These are phyloP conservation scores for Sporothrix euskadiensis DNA, from an alignment of 2,329 filamentous ascomycete genomes.

Conservation along the genomic window DNA sequence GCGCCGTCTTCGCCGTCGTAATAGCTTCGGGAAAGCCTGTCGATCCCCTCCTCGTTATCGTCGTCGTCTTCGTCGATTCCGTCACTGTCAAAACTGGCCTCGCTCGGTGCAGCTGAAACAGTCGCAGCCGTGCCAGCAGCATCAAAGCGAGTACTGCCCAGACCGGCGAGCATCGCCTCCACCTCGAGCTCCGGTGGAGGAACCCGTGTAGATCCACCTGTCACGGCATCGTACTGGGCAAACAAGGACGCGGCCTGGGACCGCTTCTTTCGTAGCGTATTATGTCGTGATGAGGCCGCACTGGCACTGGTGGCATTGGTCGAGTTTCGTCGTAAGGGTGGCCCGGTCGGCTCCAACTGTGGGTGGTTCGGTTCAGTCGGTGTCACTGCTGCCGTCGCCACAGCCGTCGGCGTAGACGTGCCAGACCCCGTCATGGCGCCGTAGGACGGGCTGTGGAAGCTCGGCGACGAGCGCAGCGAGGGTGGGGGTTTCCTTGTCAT, in stretches of 20 bases:
- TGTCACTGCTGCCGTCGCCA: background rate
- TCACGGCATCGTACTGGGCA: conserved; percentile 31
- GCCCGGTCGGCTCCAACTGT: background rate
- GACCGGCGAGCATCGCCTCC: conserved; percentile 53
- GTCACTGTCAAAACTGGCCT: conserved; percentile 42
- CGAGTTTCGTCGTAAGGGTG: background rate
- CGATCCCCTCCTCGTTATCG: conserved; percentile 25
- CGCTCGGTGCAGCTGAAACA: conserved; percentile 50
- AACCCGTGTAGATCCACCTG: conserved; percentile 33
- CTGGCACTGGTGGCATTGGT: conserved; percentile 11
- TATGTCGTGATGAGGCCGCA: conserved; percentile 18
- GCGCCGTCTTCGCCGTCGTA: conserved; percentile 38
- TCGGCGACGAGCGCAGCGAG: conserved; percentile 39
- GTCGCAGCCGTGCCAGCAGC: conserved; percentile 52
- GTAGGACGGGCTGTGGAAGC: conserved; percentile 40
- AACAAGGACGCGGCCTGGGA: conserved; percentile 31
- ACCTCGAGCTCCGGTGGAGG: conserved; percentile 54
- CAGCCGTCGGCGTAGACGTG: background rate
- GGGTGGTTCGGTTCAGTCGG: background rate
- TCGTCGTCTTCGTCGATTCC: conserved; percentile 19
- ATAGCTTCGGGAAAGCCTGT: conserved; percentile 2
- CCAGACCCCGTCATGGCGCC: conserved; percentile 36
- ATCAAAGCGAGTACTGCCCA: conserved; percentile 44
- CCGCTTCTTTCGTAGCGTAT: conserved; percentile 28
- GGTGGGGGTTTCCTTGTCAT: conserved; percentile 37